Percentiles rank a stretch among this genome's conserved stretches.
Conservation (phyloP, 257 asterid species). For the Echium plantagineum region DNA sequence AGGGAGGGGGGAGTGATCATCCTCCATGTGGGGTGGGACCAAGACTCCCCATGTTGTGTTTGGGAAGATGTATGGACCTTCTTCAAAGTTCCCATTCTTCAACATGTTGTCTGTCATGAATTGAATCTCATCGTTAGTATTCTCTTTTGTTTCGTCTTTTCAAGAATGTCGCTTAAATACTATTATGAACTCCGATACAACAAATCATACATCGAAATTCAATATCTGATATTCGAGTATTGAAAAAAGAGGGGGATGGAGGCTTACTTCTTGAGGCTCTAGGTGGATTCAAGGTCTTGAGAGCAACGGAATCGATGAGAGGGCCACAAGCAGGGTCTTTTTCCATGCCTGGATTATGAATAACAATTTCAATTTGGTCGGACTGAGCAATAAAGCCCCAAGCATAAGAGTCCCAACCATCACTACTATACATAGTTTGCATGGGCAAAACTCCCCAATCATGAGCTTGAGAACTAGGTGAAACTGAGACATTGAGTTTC, state of each 20-base stretch:
- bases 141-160: not conserved
- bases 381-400: slow-evolving; percentile 64
- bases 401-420: slow-evolving; percentile 66
- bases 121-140: not conserved
- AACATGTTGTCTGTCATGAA: slow-evolving; percentile 59
- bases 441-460: slow-evolving; percentile 64
- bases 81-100: slow-evolving; percentile 81
- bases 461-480: slow-evolving; percentile 26
- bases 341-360: slow-evolving; percentile 56
- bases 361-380: slow-evolving; percentile 25
- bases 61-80: slow-evolving; percentile 70
- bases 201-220: too few species aligned
- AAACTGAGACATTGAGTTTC: slow-evolving; percentile 36
- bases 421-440: slow-evolving; percentile 67
- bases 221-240: too few species aligned
- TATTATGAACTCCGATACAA: too few species aligned
- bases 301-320: slow-evolving; percentile 58
- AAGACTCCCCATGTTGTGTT: slow-evolving; percentile 51
- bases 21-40: slow-evolving; percentile 73
- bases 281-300: slow-evolving; percentile 43
- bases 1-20: slow-evolving; percentile 70
- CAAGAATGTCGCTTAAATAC: too few species aligned
- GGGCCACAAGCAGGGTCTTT: slow-evolving; percentile 75
- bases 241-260: not conserved
- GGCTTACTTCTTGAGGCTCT: slow-evolving; percentile 33